Base-by-base conservation (phyloP, 2,329 filamentous ascomycete species). In the Geoglossum cookeanum region DNA sequence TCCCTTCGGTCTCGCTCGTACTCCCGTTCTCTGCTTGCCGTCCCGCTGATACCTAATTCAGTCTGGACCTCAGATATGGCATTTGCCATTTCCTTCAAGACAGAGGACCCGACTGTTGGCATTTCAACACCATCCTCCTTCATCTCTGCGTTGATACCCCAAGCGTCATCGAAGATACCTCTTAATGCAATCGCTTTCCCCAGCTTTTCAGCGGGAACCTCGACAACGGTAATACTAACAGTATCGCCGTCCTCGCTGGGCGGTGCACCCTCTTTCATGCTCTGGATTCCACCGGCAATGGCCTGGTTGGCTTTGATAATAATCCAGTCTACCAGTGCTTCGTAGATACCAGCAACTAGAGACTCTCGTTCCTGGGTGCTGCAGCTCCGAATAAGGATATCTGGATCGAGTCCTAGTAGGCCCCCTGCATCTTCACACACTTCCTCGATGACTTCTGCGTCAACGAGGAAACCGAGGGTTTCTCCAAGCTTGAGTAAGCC, bases 91-190 rank as follows among this genome's bases (percentile, higher is more conserved):
- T 96, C 90, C 42, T 85, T 83, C 13, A 91, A 68, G 8, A 97
- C 84, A 0, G 91, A 94, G 58, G 83, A 84, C n/a, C 86, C 85
- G 1, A 81, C 81, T 0, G 83, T 64, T 0, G 78, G 71, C 1
- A 94, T 78, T n/a, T 86, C 78, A 0, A 98, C 79, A 8, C 92
- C 92, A 63, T 98, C 92, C 60, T 91, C 84, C 65, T 91, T 94
- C 90, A 98, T 97, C 72, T 98, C 92, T 0, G 85, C 78, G 64
- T 97, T 97, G 71, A 98, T 96, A 55, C 92, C 92, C 22, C 84
- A 75, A n/a, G 76, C 80, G 64, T 97, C 92, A 63, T 98, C 91
- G 64, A 98, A 98, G 39, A 97, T 80, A 13, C 87, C 87, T 44
- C 88, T 85, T 72, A 98, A 81, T 11, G 87, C 81, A n/a, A 94